Base-by-base conservation (phyloP, 2,329 filamentous ascomycete genomes). In the Phyllachora maydis region DNA sequence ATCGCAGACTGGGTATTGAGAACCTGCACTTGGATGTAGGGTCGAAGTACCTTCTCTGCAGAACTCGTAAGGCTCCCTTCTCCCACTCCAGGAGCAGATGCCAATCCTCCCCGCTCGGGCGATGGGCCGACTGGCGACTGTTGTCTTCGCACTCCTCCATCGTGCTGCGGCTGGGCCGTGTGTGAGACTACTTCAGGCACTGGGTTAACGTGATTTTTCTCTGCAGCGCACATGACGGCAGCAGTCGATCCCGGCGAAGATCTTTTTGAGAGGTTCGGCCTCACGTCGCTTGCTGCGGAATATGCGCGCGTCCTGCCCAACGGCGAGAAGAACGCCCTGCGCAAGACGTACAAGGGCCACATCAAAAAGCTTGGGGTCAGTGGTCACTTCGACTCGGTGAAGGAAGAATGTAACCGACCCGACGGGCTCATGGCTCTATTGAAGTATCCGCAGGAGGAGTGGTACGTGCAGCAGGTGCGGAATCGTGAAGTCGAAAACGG, bases 341-440 rank as follows among this genome's bases (percentile, higher is more conserved):
- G 67, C 14, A 72, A 72, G 41, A 71, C 66, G 10, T 73, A 72
- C 50, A 73, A 73, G 43, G 65, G 65, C 24, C 64, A 72, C 33
- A 66, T 73, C 41, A 72, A 72, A 50, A 59, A 56, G 21, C 47
- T 72, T 16, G 64, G 63, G 17, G 52, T 73, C 14, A 58, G 57
- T 25, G 67, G 67, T 7, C 59, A 65, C 28, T 73, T 69, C 34
- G 66, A 72, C 34, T 50, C 52, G 4, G 47, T 53, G 14, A 67
- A 65, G 46, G 60, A 63, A 35, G 60, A 66, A 19, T 46, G 52
- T 11, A 49, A 55, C 18, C 51, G 52, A 6, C 50, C 52, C 1
- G 54, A 59, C 14, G 55, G 62, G n/a, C 55, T 72, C 25, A 43
- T 59, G 32, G 45, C 49, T 18, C 47, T 73, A 42, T 32, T 64